Conservation (phyloP, 768 basidiomycete genomes). For the Polyporus arcularius region DNA sequence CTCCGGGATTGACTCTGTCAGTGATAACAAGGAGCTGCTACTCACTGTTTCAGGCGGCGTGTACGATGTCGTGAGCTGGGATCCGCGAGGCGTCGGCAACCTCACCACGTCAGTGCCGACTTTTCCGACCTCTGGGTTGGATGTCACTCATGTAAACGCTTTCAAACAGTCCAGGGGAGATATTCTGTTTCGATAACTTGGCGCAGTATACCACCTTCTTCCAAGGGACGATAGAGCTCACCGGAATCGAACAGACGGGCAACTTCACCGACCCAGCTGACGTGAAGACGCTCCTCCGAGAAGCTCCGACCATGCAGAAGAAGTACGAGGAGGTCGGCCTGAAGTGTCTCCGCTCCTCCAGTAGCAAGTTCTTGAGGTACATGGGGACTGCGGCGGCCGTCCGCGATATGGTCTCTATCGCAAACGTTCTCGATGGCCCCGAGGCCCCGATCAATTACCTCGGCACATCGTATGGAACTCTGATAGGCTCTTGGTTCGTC, state of each 20-base stretch:
- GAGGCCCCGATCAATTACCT: conserved; percentile 4
- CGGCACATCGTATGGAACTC: conserved; percentile 1
- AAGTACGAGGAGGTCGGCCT: conserved; percentile 1
- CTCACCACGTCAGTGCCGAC: conserved; percentile 1
- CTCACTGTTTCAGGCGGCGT: not conserved
- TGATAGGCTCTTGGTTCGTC: conserved; percentile 1
- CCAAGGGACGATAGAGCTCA: not conserved
- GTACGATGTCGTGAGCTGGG: conserved; percentile 7
- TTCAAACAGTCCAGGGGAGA: conserved; percentile 1
- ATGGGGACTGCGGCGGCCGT: conserved; percentile 6
- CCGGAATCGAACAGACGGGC: not conserved
- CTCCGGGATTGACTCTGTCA: not conserved
- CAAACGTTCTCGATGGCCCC: conserved; percentile 3
- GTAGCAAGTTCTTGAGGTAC: conserved; percentile 1
- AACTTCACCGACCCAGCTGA: conserved; percentile 2
- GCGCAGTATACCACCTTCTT: not conserved
- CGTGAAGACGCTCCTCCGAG: not conserved
- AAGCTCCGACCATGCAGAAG: not conserved
- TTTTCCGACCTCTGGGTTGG: not conserved
- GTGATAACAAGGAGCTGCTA: not conserved
- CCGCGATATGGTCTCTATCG: conserved; percentile 8
- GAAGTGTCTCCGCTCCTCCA: not conserved
- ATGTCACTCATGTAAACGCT: not conserved
- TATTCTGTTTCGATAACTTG: conserved; percentile 3
- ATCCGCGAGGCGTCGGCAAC: conserved; percentile 1